A percentile compares a stretch with the other conserved stretches of the same genome.
Conservation (phyloP, 1,284 basidiomycete genomes). For the Rhodotorula glutinis region DNA sequence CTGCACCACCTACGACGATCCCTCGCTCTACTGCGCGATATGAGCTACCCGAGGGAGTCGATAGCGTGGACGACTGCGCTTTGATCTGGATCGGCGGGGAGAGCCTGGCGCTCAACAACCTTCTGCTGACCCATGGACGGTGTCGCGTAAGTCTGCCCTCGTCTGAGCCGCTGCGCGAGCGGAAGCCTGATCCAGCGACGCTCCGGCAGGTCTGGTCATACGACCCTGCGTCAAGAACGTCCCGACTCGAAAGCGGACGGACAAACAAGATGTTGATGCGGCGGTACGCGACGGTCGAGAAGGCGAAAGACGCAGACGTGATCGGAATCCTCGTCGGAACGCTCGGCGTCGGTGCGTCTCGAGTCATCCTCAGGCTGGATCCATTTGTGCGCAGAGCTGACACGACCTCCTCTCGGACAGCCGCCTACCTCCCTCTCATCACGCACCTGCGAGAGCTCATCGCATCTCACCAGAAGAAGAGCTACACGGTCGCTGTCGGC, state of each 20-base stretch:
- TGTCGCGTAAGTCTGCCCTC: conserved; percentile 44
- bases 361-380: not conserved
- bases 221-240: conserved; percentile 58
- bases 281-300: conserved; percentile 81
- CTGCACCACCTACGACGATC: conserved; percentile 37
- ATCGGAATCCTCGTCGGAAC: conserved; percentile 95
- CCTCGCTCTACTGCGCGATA: conserved; percentile 26
- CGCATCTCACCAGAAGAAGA: conserved; percentile 68
- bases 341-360: conserved; percentile 71
- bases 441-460: conserved; percentile 68
- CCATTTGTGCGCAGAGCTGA: not conserved
- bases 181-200: conserved; percentile 23
- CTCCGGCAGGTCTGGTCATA: conserved; percentile 66
- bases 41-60: conserved; percentile 42
- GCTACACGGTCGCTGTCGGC: conserved; percentile 92
- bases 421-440: conserved; percentile 77
- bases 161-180: too few species aligned
- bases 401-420: conserved; percentile 48
- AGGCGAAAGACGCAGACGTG: conserved; percentile 86
- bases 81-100: conserved; percentile 84
- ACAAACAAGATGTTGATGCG: conserved; percentile 83
- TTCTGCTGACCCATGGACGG: conserved; percentile 71
- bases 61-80: conserved; percentile 46
- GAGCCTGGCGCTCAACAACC: conserved; percentile 74
- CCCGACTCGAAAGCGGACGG: conserved; percentile 59